Evolutionary conservation across 1,284 basidiomycete species (phyloP).

Genomic region (Inonotus hispidus): DNA sequence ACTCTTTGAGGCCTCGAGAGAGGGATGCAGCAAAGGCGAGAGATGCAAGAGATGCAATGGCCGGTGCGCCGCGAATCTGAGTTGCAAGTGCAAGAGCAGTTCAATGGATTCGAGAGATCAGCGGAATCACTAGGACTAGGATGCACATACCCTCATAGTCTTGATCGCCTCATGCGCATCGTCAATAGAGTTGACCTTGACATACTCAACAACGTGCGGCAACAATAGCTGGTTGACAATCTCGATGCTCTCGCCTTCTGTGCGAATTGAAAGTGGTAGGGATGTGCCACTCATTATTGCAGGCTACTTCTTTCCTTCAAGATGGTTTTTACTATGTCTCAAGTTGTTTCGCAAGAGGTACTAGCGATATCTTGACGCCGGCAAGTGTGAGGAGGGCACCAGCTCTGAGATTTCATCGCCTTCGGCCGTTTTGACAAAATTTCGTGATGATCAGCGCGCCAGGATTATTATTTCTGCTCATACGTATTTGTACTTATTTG

Average conservation of each 20-base stretch:
- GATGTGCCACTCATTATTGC: neutral
- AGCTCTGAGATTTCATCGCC: neutral
- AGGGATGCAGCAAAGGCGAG: conserved; percentile 70
- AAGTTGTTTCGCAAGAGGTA: neutral
- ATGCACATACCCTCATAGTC: conserved; percentile 70
- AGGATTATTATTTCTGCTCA: neutral
- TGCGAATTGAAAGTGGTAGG: conserved; percentile 49
- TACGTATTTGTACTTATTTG: too few relatives aligned
- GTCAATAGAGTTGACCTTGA: conserved; percentile 66
- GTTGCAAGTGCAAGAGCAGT: neutral
- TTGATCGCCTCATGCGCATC: conserved; percentile 90
- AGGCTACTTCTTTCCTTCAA: neutral
- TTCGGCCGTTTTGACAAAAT: conserved; percentile 11
- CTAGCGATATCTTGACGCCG: neutral
- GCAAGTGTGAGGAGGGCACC: neutral
- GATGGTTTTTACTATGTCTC: neutral
- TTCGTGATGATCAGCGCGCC: conserved; percentile 11
- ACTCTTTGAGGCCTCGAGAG: conserved; percentile 37
- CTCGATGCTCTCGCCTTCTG: conserved; percentile 61
- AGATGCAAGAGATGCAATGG: conserved; percentile 88
- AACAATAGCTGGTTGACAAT: conserved; percentile 84
- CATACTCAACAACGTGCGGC: conserved; percentile 74
- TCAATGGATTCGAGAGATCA: neutral
- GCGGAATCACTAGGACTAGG: neutral
- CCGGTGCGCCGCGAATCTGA: conserved; percentile 89